Conservation (phyloP, 1,284 basidiomycete species). For the Apiotrichum siamense region DNA sequence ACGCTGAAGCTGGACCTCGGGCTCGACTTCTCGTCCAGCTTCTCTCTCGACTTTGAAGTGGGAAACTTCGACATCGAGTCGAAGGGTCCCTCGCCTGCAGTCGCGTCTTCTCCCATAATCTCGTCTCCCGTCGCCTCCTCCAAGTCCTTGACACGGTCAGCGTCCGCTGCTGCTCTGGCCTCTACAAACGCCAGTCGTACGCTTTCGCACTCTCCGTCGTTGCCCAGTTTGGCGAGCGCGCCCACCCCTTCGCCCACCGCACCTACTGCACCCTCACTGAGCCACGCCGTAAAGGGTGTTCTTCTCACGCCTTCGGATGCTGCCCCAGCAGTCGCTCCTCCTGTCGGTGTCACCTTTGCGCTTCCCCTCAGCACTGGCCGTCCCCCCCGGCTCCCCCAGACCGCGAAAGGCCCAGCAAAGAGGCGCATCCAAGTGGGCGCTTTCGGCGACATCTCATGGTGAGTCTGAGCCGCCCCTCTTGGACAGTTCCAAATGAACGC, state of each 20-base stretch:
- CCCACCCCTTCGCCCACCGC: background rate
- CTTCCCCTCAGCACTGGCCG: background rate
- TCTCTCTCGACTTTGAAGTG: background rate
- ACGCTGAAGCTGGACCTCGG: background rate
- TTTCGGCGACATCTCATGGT: slow-evolving; percentile 1
- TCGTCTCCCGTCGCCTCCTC: background rate
- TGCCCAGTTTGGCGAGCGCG: too few relatives aligned
- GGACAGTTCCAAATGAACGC: too few relatives aligned
- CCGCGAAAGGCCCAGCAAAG: background rate
- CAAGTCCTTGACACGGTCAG: too few relatives aligned
- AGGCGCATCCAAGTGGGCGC: background rate
- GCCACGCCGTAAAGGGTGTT: background rate
- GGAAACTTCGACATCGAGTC: background rate
- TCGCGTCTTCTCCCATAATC: too few relatives aligned
- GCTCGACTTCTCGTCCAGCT: background rate
- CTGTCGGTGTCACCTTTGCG: background rate
- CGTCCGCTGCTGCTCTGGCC: too few relatives aligned
- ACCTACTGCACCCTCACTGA: background rate
- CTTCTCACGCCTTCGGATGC: background rate
- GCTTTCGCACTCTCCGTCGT: background rate
- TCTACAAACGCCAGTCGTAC: too few relatives aligned
- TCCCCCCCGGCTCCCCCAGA: background rate
- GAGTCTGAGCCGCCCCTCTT: background rate
- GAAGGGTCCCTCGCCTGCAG: too few relatives aligned
- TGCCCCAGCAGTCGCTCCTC: background rate